A percentile compares a stretch with the other conserved stretches of the same genome.
Evolutionary conservation across 306 rosid species (phyloP).

Genomic region (Inga laurina): DNA sequence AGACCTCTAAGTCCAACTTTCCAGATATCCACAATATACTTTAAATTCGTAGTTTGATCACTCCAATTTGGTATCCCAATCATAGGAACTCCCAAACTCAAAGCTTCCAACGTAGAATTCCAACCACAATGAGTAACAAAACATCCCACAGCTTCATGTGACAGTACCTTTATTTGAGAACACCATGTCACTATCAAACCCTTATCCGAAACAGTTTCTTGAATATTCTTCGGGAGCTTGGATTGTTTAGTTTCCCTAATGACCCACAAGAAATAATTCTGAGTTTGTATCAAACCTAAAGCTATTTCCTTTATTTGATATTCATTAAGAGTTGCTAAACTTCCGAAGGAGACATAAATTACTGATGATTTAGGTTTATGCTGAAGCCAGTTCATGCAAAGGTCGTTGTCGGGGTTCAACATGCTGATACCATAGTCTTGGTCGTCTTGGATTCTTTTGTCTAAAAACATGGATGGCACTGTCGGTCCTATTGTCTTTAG

Average conservation of each 20-base stretch:
- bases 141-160: slow-evolving; percentile 1
- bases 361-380: too few species aligned
- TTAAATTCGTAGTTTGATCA: slow-evolving; percentile 2
- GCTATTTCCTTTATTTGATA: neutral
- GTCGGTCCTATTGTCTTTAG: too few species aligned
- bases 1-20: neutral
- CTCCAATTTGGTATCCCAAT: neutral
- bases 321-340: neutral
- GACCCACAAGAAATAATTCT: neutral
- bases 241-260: neutral
- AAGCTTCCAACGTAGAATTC: neutral
- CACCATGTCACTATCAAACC: slow-evolving; percentile 3
- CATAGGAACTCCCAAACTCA: slow-evolving; percentile 14
- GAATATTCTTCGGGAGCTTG: neutral
- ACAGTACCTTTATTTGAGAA: neutral
- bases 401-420: too few species aligned
- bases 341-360: too few species aligned
- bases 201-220: neutral
- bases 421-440: too few species aligned
- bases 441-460: too few species aligned
- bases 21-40: slow-evolving; percentile 9
- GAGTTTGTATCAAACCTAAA: neutral
- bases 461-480: too few species aligned
- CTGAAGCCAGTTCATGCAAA: too few species aligned
- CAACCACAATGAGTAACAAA: neutral